phyloP scores from a whole-genome alignment of 2,329 filamentous ascomycete genomes.

The Didymella segeticola region DNA sequence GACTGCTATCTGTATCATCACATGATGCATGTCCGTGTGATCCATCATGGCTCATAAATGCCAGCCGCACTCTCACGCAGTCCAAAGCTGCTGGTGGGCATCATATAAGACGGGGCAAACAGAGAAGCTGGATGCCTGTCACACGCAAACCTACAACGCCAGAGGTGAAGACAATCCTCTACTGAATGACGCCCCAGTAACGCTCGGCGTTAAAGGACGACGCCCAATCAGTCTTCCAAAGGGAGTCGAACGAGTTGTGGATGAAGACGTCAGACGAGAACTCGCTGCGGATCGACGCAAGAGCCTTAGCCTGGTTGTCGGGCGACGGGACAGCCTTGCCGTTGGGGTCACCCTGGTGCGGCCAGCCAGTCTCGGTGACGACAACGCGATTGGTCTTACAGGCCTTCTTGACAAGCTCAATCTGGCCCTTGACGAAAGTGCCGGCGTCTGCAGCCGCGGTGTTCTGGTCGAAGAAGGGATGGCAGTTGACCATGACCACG shows the following conservation, averaged over 20 bases:
- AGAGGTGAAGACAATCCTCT: not conserved
- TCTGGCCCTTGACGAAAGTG: constrained; percentile 67
- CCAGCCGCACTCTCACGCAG: constrained; percentile 22
- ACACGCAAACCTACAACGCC: constrained; percentile 2
- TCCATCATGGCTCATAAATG: constrained; percentile 36
- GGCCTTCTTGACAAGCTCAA: constrained; percentile 54
- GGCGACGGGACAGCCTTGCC: constrained; percentile 70
- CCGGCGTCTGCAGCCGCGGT: constrained; percentile 68
- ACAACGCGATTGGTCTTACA: constrained; percentile 67
- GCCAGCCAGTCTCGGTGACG: constrained; percentile 88
- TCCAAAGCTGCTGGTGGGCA: constrained; percentile 20
- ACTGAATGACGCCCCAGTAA: constrained; percentile 68
- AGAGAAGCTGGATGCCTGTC: constrained; percentile 19
- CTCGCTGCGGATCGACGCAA: constrained; percentile 67
- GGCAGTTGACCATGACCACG: constrained; percentile 81
- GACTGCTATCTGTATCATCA: constrained; percentile 40
- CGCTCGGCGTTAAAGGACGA: constrained; percentile 74
- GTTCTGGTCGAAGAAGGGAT: constrained; percentile 80
- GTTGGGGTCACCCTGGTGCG: constrained; percentile 70
- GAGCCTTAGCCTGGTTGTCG: constrained; percentile 70
- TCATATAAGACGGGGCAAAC: constrained; percentile 21
- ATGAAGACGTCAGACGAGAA: constrained; percentile 70
- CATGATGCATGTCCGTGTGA: constrained; percentile 34
- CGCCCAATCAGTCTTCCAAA: constrained; percentile 73
- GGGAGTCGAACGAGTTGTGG: constrained; percentile 80